Base-by-base conservation (phyloP, 208 protist species). In the Trypanosoma brucei region DNA sequence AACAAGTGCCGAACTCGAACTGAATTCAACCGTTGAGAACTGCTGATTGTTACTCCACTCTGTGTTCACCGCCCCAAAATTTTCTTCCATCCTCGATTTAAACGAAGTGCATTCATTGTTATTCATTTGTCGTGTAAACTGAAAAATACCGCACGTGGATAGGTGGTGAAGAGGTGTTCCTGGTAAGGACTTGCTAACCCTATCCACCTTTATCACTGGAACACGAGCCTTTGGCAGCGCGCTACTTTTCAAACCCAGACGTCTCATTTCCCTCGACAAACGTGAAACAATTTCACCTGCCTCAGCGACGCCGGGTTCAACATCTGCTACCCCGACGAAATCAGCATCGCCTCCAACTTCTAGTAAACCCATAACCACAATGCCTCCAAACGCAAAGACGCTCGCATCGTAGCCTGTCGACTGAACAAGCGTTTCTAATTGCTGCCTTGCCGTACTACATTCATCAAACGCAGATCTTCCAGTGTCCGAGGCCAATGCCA, bases 341-440 rank as follows among this genome's bases (percentile, higher is more conserved):
- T 96, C 91, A 9, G 89, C 80, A 55, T 96, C 91, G 22, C 91
- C 91, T 39, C 85, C 86, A 37, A 88, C 86, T 49, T 96, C 87
- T 22, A 93, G 69, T 14, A 96, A 52, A 2, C 84, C 78, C 6
- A 92, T 66, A 11, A 81, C 88, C 4, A 86, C 79, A 14, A 96
- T 70, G 36, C 91, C 91, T 36, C 91, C 91, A 75, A 96, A 96
- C 53, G 91, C 87, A 63, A 79, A 94, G 8, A 96, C 79, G 55
- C 78, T 84, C 69, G 90, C 81, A 66, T 96, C 87, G 62, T 93
- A 92, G 1, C 91, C 91, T 50, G 82, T 60, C 3, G 87, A 83
- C 39, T 94, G 82, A 30, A 94, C 55, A 50, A 94, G 66, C 13
- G 53, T 79, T 70, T 96, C 85, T 2, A 96, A 64, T 62, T 96